Evolutionary conservation across 345 rosid genomes (phyloP), one percentile per base, ranked within the genome.

Genomic region (Rhodamnia rubescens): DNA sequence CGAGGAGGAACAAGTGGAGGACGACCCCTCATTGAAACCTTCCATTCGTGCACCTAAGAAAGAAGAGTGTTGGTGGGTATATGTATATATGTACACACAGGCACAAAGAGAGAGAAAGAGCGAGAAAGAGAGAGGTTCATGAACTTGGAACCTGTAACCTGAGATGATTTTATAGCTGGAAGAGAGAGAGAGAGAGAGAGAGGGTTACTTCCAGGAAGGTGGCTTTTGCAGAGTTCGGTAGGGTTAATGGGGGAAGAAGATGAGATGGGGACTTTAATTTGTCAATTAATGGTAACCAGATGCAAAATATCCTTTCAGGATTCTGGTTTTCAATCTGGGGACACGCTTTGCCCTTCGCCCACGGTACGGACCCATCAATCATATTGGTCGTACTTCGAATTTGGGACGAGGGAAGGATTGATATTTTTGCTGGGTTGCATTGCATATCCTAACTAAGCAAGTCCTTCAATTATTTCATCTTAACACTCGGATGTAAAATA

Each of bases 1-100:
- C 4, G 95, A 93, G 47, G 91, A 88, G 9, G 92, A 90, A 32
- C 91, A 83, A 50, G 93, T 89, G 80, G 78, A 64, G 78, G 78
- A 64, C 78, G 78, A 64, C 44, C 44, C 78, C 44, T 24, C 78
- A 32, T 64, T 32, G 47, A 64, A 64, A 32, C 24, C 78, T 32
- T 64, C 78, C 78, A 64, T 64, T 64, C 78, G 47, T 36, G 47
- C 13, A 69, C 78, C 47, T 36, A 69, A 69, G 26, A 20, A 8
- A 32, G 78, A 18, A 69, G 78, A 11, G 78, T 36, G 47, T 8
- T 8, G 47, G 4, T 22, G 10, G 78, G 24, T 1, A 44, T 36
- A 18, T 18, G 26, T 16, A 32, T 32, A 69, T 18, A 18, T 18
- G 78, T 69, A 18, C 78, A 18, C 47, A 18, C 24, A 36, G 47